Base-by-base conservation (phyloP, 768 basidiomycete genomes). In the Mycena rebaudengoi region DNA sequence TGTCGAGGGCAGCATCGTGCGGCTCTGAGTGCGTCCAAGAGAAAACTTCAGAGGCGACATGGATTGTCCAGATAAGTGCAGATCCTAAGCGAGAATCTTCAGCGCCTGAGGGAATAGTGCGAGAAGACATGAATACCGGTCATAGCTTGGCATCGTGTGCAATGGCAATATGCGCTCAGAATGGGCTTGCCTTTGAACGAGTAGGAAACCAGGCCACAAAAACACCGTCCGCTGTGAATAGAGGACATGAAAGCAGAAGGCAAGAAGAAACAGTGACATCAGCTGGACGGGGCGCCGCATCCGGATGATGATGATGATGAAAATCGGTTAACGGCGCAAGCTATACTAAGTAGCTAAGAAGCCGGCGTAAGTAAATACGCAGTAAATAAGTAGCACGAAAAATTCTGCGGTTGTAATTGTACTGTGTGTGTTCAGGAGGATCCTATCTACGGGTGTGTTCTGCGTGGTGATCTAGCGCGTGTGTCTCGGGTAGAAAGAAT, bases 161-260 rank as follows among this genome's bases (percentile, higher is more conserved):
- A 92, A 69, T 91, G 91, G 65, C 88, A 91, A 69, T 86, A 91
- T 6, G 86, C 88, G 64, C 84, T 85, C 32, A 86, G 75, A 4
- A 85, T 66, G 0, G 89, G 88, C 32, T 70, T 73, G 2, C 85
- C 85, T 12, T 72, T 73, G 2, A 88, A 78, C 46, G 77, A 62
- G 64, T 86, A 91, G 0, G 83, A 73, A 5, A 85, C 75, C 4
- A 76, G 66, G n/a, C 84, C 79, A 62, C 90, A 91, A 69, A 85
- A 88, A 73, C 90, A 91, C 35, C 80, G 74, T 43, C 89, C 90
- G 62, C 74, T 75, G 61, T 81, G 73, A 32, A 79, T 60, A 8
- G 37, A 25, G 4, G 54, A 30, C 66, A 67, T 67, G 25, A 40
- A 20, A 21, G 20, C 18, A 16, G 10, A 33, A 35, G 10, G 32